Evolutionary conservation across 2,329 filamentous ascomycete species (phyloP), one percentile per base, ranked within the genome.

Genomic region (Calonectria naviculata): DNA sequence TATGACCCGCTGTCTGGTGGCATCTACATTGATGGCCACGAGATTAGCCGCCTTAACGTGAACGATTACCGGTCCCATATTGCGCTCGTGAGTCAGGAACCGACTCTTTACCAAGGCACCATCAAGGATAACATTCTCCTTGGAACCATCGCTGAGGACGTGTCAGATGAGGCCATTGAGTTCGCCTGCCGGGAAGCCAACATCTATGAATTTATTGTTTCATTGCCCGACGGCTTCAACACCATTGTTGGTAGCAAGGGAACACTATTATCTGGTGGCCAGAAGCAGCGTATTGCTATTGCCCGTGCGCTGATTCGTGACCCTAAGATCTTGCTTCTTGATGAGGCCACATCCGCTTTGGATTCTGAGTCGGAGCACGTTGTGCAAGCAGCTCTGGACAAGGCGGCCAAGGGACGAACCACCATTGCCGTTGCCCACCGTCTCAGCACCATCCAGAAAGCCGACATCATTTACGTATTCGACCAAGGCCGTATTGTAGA

Each of bases 381-480:
- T 1, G 94, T 97, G 38, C 94, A 97, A 83, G 92, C 90, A 0
- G 94, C 94, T 0, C 87, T 97, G 19, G 94, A 98, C 82, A 91
- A 92, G 73, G 95, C 95, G 2, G 93, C 94, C 24, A 93, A 94
- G 86, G 95, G 92, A 52, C 90, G 95, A 63, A 97, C 95, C 8
- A 98, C 96, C 0, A 97, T 99, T 73, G 95, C 96, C 1, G 96
- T 99, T 1, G 97, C 97, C 4, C 96, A 99, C 83, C 89, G 97
- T 28, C 86, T 99, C 7, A 95, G 92, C 79, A 98, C 97, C 0
- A 98, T 98, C 71, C 95, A 98, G 81, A 95, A 97, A 81, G 96
- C 96, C 0, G 96, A 98, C 80, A 86, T 96, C 60, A 98, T 98
- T 77, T 98, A 97, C 75, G 96, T 98, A n/a, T 97, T 98, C 81